Conservation (phyloP, 257 asterid species). For the Fraxinus pennsylvanica region DNA sequence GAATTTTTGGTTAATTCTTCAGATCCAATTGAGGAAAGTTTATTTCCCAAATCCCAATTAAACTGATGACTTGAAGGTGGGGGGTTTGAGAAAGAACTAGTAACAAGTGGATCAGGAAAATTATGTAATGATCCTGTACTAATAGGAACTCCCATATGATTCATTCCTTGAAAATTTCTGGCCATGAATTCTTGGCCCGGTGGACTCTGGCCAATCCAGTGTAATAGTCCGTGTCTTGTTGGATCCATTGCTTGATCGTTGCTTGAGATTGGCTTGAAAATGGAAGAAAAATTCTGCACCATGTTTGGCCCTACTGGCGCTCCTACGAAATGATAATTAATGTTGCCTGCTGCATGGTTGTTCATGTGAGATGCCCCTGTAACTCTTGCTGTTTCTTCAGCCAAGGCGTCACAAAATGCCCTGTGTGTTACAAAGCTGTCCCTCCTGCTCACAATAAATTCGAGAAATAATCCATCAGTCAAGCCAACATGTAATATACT, state of each 20-base stretch:
- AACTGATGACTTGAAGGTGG: conserved; percentile 33
- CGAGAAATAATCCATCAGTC: background rate
- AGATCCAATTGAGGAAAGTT: conserved; percentile 28
- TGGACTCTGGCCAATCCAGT: conserved; percentile 47
- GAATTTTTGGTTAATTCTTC: conserved; percentile 26
- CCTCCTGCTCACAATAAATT: conserved; percentile 47
- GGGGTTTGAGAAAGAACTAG: conserved; percentile 31
- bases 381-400: conserved; percentile 85
- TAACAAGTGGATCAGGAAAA: conserved; percentile 30
- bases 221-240: conserved; percentile 38
- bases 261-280: conserved; percentile 45
- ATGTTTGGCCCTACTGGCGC: conserved; percentile 35
- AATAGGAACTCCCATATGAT: conserved; percentile 33
- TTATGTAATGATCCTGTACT: conserved; percentile 25
- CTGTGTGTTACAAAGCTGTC: conserved; percentile 96
- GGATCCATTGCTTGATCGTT: conserved; percentile 36
- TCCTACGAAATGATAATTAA: conserved; percentile 49
- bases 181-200: conserved; percentile 34
- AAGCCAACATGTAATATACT: background rate
- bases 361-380: conserved; percentile 63
- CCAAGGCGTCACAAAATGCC: conserved; percentile 92
- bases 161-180: conserved; percentile 52
- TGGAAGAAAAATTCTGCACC: conserved; percentile 56
- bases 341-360: conserved; percentile 30
- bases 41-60: conserved; percentile 67